These are phyloP conservation scores for Calonectria fujianensis DNA, from an alignment of 2,329 filamentous ascomycete species.

Conservation along the genomic window DNA sequence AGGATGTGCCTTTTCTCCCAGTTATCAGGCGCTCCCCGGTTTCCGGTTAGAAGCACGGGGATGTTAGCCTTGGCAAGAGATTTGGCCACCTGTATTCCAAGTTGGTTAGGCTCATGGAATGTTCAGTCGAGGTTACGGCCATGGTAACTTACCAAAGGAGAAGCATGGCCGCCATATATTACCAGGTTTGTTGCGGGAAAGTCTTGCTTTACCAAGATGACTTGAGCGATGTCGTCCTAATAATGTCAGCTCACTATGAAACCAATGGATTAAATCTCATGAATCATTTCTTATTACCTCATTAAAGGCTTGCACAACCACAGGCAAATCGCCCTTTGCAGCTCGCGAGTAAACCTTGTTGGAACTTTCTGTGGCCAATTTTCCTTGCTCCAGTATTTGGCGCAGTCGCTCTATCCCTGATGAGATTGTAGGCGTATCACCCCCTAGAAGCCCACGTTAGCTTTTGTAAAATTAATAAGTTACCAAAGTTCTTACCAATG, in stretches of 20 bases:
- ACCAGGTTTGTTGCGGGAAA: constrained; percentile 22
- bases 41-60: constrained; percentile 22
- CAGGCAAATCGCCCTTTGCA: neutral
- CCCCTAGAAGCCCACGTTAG: neutral
- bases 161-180: constrained; percentile 15
- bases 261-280: too few relatives aligned
- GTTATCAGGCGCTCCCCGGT: constrained; percentile 13
- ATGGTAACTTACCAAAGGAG: constrained; percentile 12
- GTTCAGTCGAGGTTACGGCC: neutral
- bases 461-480: too few relatives aligned
- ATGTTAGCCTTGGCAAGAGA: constrained; percentile 1
- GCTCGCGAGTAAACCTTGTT: constrained; percentile 15
- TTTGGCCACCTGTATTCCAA: constrained; percentile 12
- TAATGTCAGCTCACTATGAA: neutral
- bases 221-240: constrained; percentile 22
- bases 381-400: neutral
- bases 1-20: constrained; percentile 27
- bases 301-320: constrained; percentile 21
- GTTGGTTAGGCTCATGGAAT: neutral
- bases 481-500: neutral
- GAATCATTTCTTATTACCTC: neutral
- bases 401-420: constrained; percentile 6
- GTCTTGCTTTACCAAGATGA: constrained; percentile 19
- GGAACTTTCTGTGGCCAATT: neutral
- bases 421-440: constrained; percentile 2